phyloP scores from a whole-genome alignment of 176 grass and related monocot species.

The Echinochloa phyllopogon region DNA sequence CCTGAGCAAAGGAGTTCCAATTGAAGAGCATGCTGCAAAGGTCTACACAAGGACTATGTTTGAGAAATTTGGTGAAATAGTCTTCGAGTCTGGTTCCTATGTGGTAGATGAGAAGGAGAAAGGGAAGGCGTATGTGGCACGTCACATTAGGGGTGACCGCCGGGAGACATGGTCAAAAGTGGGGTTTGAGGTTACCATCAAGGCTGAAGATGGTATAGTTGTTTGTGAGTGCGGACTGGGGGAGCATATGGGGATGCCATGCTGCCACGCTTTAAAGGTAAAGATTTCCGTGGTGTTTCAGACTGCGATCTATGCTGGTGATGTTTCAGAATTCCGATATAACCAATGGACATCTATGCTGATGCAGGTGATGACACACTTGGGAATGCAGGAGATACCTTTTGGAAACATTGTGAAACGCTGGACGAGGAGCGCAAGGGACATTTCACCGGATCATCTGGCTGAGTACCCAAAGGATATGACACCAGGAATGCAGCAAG shows the following conservation, averaged over 20 bases:
- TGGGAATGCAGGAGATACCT: conserved; percentile 27
- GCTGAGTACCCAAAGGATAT: neutral
- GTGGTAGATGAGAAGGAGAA: conserved; percentile 25
- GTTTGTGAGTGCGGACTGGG: conserved; percentile 16
- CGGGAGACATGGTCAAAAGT: conserved; percentile 15
- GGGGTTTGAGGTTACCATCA: conserved; percentile 22
- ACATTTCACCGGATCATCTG: neutral
- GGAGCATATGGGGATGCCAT: conserved; percentile 24
- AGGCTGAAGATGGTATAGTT: conserved; percentile 22
- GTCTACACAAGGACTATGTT: conserved; percentile 28
- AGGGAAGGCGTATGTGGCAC: conserved; percentile 11
- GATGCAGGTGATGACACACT: conserved; percentile 21
- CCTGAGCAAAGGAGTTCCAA: conserved; percentile 22
- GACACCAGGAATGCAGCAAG: neutral
- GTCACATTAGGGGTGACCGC: conserved; percentile 13
- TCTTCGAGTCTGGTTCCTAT: conserved; percentile 13
- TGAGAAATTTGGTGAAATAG: neutral
- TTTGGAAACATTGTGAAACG: conserved; percentile 12
- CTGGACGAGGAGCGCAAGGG: conserved; percentile 4
- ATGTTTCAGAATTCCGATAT: neutral
- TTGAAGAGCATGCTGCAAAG: conserved; percentile 27
- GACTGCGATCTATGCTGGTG: neutral
- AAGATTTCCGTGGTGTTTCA: neutral
- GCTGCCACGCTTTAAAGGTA: conserved; percentile 30
- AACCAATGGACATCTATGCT: neutral